These are phyloP conservation scores for Pseudogymnoascus sp. DNA, from an alignment of 2,329 filamentous ascomycete species.

Conservation along the genomic window DNA sequence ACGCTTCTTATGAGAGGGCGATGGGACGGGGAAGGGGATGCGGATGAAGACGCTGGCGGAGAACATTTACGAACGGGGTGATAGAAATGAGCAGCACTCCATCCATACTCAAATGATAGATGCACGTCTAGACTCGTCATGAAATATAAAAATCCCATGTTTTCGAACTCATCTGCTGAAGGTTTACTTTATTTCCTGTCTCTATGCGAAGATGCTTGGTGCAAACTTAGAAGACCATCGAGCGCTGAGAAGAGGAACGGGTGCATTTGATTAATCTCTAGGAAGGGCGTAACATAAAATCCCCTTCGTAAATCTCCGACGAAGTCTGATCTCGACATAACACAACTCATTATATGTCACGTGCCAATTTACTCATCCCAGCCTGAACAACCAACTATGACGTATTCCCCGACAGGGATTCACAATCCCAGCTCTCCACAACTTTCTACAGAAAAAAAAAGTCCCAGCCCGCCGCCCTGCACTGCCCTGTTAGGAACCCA, in stretches of 20 bases:
- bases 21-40: not conserved
- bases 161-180: not conserved
- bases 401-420: not conserved
- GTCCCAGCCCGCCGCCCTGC: not conserved
- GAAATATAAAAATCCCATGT: slow-evolving; percentile 6
- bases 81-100: not conserved
- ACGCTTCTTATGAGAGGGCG: slow-evolving; percentile 10
- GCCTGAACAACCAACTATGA: not conserved
- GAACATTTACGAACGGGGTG: not conserved
- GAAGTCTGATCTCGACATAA: not conserved
- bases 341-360: not conserved
- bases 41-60: not conserved
- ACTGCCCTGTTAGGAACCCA: not conserved
- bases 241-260: not conserved
- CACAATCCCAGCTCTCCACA: not conserved
- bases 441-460: not conserved
- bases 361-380: not conserved
- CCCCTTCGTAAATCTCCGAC: not conserved
- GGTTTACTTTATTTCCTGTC: not conserved
- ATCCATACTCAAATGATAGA: not conserved
- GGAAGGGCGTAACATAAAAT: not conserved
- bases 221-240: too few species aligned
- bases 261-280: not conserved
- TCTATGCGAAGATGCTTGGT: not conserved
- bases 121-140: slow-evolving; percentile 1